phyloP scores from a whole-genome alignment of 805 yeast species.

The Hanseniaspora mollemarum region DNA sequence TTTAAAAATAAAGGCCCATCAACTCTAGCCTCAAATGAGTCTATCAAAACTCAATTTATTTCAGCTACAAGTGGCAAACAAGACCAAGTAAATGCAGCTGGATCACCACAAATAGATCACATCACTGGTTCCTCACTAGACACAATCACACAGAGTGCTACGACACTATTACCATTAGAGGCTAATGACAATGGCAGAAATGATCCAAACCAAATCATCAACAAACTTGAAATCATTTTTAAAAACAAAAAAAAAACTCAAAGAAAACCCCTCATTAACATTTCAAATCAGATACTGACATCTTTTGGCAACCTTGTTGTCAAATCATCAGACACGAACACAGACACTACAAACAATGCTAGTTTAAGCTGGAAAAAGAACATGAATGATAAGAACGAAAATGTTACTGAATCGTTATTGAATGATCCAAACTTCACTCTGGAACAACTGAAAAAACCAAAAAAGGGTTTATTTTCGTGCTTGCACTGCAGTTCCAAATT shows the following conservation, averaged over 20 bases:
- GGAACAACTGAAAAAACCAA: constrained; percentile 28
- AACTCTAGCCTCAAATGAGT: constrained; percentile 1
- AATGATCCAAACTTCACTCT: constrained; percentile 25
- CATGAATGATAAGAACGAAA: not conserved
- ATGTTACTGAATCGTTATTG: constrained; percentile 24
- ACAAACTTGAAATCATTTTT: not conserved
- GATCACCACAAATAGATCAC: too few species aligned
- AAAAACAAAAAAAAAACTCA: not conserved
- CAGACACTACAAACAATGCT: not conserved
- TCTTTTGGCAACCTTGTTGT: constrained; percentile 3
- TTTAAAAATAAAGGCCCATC: not conserved
- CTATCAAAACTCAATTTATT: constrained; percentile 2
- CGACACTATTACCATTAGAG: not conserved
- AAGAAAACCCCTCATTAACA: not conserved
- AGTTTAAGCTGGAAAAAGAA: not conserved
- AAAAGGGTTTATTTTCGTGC: constrained; percentile 38
- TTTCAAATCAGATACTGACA: constrained; percentile 2
- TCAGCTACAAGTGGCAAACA: not conserved
- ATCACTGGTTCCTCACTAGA: too few species aligned
- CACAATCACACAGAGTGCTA: too few species aligned
- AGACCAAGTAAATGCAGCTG: too few species aligned
- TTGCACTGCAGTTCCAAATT: constrained; percentile 37
- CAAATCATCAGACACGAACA: not conserved
- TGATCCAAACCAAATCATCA: constrained; percentile 1
- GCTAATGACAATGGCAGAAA: not conserved